Percentiles rank a stretch among this genome's conserved stretches.
Evolutionary conservation across 345 rosid genomes (phyloP).

Genomic region (Hypericum perforatum): DNA sequence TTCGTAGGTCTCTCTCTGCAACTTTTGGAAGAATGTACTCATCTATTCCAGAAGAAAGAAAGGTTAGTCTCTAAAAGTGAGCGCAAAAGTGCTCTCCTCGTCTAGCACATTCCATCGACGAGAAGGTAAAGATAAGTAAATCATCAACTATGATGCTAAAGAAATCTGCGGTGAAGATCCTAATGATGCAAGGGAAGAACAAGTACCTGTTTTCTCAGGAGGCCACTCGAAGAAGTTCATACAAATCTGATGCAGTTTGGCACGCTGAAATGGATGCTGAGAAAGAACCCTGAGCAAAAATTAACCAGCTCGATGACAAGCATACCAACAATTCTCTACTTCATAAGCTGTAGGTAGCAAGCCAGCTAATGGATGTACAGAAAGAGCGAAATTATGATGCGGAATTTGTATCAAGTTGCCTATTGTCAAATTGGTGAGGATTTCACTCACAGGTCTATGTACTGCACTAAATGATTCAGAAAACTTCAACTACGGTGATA

Average conservation of each 20-base stretch:
- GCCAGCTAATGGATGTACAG: too few relatives aligned
- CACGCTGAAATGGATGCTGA: constrained; percentile 44
- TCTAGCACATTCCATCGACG: not conserved
- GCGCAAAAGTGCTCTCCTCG: not conserved
- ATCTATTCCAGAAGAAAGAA: constrained; percentile 30
- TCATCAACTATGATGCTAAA: too few relatives aligned
- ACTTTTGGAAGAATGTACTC: constrained; percentile 85
- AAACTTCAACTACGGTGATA: too few relatives aligned
- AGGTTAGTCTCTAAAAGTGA: not conserved
- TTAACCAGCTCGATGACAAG: constrained; percentile 1
- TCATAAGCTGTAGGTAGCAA: too few relatives aligned
- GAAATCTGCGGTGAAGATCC: not conserved
- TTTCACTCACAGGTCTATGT: not conserved
- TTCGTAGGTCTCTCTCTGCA: constrained; percentile 76
- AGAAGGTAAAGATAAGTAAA: too few relatives aligned
- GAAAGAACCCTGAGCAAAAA: constrained; percentile 41
- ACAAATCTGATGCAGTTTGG: constrained; percentile 51
- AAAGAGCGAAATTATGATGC: too few relatives aligned
- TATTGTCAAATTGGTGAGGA: too few relatives aligned
- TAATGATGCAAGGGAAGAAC: not conserved
- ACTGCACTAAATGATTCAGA: not conserved
- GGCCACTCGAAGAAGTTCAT: constrained; percentile 70
- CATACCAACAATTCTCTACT: not conserved
- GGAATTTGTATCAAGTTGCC: too few relatives aligned
- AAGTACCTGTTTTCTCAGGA: constrained; percentile 72